Conservation (phyloP, 2,329 filamentous ascomycete genomes). For the Cercospora zeae-maydis region DNA sequence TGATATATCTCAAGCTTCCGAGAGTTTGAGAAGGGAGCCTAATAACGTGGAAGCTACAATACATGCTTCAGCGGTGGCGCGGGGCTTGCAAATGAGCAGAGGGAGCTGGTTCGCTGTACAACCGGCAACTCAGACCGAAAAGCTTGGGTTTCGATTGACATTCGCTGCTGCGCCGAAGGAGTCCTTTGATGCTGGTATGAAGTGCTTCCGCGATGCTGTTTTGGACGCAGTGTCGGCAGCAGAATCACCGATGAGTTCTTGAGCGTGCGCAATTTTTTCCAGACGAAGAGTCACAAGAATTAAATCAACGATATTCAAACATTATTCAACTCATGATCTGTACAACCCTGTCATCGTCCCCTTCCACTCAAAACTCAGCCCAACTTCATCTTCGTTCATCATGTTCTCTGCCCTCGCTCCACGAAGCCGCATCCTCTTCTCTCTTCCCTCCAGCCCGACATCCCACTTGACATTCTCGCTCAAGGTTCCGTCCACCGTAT, state of each 20-base stretch:
- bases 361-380: constrained; percentile 7
- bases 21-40: neutral
- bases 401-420: constrained; percentile 1
- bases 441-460: neutral
- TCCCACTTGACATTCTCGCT: neutral
- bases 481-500: neutral
- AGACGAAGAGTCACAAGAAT: no score
- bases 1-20: neutral
- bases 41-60: constrained; percentile 25
- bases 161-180: constrained; percentile 16
- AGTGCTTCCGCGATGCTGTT: constrained; percentile 11
- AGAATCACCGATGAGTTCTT: neutral
- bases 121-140: neutral
- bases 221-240: neutral
- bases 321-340: neutral
- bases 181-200: constrained; percentile 12
- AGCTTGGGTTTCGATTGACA: constrained; percentile 5
- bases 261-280: neutral
- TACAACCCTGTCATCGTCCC: constrained; percentile 3
- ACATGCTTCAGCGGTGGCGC: constrained; percentile 13
- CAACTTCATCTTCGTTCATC: neutral
- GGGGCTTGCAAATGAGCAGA: constrained; percentile 25
- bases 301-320: no score
- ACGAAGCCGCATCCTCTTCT: constrained; percentile 5
- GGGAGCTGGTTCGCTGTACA: constrained; percentile 24